These are phyloP conservation scores for Alternaria sp. DNA, from an alignment of 2,329 filamentous ascomycete genomes.

Conservation along the genomic window DNA sequence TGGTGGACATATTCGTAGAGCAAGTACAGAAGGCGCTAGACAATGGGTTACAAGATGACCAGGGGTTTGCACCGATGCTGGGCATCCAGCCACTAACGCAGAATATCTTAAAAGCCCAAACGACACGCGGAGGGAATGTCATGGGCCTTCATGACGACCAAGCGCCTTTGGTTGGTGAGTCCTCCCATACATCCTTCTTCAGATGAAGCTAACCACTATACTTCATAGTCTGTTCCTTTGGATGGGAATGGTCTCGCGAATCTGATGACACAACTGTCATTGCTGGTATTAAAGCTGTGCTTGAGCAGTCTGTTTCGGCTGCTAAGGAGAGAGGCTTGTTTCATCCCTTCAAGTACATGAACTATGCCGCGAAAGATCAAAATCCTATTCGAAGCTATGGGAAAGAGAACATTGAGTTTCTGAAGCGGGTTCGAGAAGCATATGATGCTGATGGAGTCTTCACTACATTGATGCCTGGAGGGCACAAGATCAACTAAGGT, in stretches of 20 bases:
- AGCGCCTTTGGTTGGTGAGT: neutral
- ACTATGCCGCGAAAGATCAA: constrained; percentile 55
- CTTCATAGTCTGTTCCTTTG: constrained; percentile 1
- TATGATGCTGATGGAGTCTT: constrained; percentile 52
- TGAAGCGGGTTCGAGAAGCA: constrained; percentile 39
- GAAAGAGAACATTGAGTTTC: constrained; percentile 35
- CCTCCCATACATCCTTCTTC: neutral
- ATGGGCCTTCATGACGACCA: neutral
- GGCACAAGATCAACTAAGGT: neutral
- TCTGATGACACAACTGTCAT: neutral
- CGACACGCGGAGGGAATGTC: neutral
- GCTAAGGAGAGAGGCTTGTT: constrained; percentile 11
- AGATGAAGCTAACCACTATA: neutral
- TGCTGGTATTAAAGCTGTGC: neutral
- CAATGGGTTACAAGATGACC: neutral
- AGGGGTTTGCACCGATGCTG: constrained; percentile 2
- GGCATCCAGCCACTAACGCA: constrained; percentile 2
- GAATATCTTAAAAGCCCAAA: neutral
- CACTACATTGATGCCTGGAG: constrained; percentile 35
- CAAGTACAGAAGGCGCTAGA: constrained; percentile 2
- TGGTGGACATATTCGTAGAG: neutral
- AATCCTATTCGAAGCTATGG: constrained; percentile 53
- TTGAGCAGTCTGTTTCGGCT: neutral
- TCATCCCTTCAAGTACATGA: constrained; percentile 54
- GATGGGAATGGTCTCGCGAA: constrained; percentile 4